Evolutionary conservation across 1,284 basidiomycete species (phyloP), one percentile per base, ranked within the genome.

Genomic region (Coriolopsis trogii): DNA sequence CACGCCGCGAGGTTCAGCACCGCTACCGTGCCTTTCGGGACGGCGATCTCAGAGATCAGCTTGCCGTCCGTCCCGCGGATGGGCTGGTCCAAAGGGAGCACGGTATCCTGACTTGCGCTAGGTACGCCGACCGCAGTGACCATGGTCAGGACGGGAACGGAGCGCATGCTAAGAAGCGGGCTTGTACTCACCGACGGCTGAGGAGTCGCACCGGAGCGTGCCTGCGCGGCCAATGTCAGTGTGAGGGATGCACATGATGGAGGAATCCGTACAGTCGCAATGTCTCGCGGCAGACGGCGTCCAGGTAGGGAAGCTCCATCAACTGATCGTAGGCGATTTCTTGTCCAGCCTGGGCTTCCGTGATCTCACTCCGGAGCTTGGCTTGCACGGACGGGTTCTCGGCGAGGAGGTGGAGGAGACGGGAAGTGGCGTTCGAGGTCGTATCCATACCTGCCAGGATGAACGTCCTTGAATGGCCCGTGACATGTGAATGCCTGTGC

Each of bases 201-300:
- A 53, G 13, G n/a, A 23, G 18, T 6, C 30, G 12, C 3, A 48
- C 41, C 1, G 46, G 51, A 15, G 33, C 42, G 10, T 45, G 37
- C 3, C 43, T 46, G 25, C 9, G 3, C 21, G 30, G 25, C 15
- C 8, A 10, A 20, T 15, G n/a, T 30, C 26, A 31, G 18, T 15
- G 23, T 25, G 6, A 10, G 18, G 10, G 4, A 1, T 13, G 20
- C 23, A 15, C 6, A 20, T 13, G 9, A 30, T 12, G 25, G 10
- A 7, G 10, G n/a, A 24, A n/a, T 8, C 16, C 39, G n/a, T 16
- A 63, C 64, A 64, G 50, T 18, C 70, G 59, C 10, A 71, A 51
- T 1, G 68, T 69, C 49, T 71, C 70, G 13, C 67, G 60, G 30
- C 67, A 67, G 13, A 71, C 63, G 2, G 66, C 67, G 40, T 71